Evolutionary conservation across 352 stramenopile species (phyloP).

Genomic region (Paralagenidium karlingii): DNA sequence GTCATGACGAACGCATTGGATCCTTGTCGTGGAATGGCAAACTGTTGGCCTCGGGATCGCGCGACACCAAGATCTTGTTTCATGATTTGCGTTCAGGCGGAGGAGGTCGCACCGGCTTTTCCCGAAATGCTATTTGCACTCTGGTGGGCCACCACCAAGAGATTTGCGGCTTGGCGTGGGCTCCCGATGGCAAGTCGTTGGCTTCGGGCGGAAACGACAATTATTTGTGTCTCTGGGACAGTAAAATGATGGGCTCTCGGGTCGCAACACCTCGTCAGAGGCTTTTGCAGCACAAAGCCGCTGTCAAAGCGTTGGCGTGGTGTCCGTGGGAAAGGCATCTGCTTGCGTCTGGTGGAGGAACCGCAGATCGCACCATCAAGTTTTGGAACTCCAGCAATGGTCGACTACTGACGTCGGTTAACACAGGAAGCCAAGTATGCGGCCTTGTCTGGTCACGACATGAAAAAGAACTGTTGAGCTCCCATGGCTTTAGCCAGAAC

Average conservation of each 20-base stretch:
- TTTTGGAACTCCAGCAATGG: slow-evolving; percentile 96
- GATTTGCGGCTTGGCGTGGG: slow-evolving; percentile 96
- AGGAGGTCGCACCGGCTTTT: slow-evolving; percentile 6
- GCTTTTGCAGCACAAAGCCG: slow-evolving; percentile 87
- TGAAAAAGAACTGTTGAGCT: slow-evolving; percentile 93
- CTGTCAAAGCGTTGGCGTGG: slow-evolving; percentile 98
- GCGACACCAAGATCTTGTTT: slow-evolving; percentile 91
- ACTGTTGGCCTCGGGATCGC: slow-evolving; percentile 87
- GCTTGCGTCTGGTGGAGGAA: slow-evolving; percentile 94
- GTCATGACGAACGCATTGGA: slow-evolving; percentile 90
- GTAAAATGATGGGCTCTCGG: slow-evolving; percentile 16
- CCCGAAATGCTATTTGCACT: slow-evolving; percentile 80
- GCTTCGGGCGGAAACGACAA: slow-evolving; percentile 98
- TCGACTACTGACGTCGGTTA: slow-evolving; percentile 89
- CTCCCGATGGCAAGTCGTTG: slow-evolving; percentile 89
- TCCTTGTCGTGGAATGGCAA: slow-evolving; percentile 94
- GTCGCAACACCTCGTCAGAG: slow-evolving; percentile 21
- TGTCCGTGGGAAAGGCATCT: slow-evolving; percentile 96
- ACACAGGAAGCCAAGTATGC: slow-evolving; percentile 98
- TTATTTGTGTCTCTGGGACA: slow-evolving; percentile 92
- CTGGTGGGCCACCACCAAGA: slow-evolving; percentile 94
- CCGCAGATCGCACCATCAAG: slow-evolving; percentile 98
- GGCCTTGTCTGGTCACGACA: slow-evolving; percentile 89
- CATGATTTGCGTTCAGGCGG: slow-evolving; percentile 61
- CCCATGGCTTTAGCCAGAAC: slow-evolving; percentile 96